Conservation (phyloP, 1,284 basidiomycete species). For the Sparassis latifolia region DNA sequence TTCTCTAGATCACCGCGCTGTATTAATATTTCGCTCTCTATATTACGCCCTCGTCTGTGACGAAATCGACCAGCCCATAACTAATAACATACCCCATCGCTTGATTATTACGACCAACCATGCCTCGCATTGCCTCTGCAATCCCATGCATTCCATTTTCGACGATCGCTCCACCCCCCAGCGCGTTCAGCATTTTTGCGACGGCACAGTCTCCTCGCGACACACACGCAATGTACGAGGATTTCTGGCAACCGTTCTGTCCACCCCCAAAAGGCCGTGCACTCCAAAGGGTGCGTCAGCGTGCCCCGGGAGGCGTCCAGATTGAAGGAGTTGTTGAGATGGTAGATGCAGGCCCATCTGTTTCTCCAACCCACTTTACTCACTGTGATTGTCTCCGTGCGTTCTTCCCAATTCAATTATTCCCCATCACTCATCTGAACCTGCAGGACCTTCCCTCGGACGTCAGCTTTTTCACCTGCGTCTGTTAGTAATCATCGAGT, state of each 20-base stretch:
- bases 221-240: slow-evolving; percentile 16
- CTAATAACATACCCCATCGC: not conserved
- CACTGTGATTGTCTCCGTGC: no score
- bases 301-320: slow-evolving; percentile 10
- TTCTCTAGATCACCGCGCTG: not conserved
- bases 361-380: no score
- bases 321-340: slow-evolving; percentile 11
- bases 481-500: no score
- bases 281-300: slow-evolving; percentile 7
- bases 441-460: no score
- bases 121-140: slow-evolving; percentile 6
- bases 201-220: slow-evolving; percentile 17
- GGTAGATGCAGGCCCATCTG: not conserved
- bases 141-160: slow-evolving; percentile 9
- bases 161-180: slow-evolving; percentile 7
- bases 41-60: slow-evolving; percentile 1
- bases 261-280: slow-evolving; percentile 1
- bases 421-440: no score
- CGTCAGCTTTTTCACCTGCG: no score
- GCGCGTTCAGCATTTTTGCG: slow-evolving; percentile 16
- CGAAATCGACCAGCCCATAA: not conserved
- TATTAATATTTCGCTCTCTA: not conserved
- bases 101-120: not conserved
- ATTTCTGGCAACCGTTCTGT: slow-evolving; percentile 7
- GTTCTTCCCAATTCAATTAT: no score